These are phyloP conservation scores for Tricholoma matsutake DNA, from an alignment of 768 basidiomycete species.

Conservation along the genomic window DNA sequence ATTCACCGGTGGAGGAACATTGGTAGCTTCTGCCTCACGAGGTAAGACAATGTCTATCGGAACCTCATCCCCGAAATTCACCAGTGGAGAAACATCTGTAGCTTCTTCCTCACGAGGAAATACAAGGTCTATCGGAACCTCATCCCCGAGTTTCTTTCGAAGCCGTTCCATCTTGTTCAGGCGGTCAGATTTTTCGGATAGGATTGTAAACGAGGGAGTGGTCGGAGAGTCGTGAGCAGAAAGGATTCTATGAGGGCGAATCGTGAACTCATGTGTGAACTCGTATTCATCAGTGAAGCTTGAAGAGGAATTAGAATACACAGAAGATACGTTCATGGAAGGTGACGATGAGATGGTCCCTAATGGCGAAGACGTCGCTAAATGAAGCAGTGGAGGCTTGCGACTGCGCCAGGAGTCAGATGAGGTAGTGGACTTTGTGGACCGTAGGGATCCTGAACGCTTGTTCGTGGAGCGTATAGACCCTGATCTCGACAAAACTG, in stretches of 20 bases:
- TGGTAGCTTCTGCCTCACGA: not conserved
- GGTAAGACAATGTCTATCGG: constrained; percentile 63
- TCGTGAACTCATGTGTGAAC: constrained; percentile 16
- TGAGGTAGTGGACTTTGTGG: constrained; percentile 14
- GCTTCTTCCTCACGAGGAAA: constrained; percentile 36
- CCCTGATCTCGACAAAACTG: constrained; percentile 8
- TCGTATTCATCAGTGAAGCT: not conserved
- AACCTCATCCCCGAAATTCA: constrained; percentile 58
- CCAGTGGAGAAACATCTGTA: not conserved
- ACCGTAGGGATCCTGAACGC: constrained; percentile 6
- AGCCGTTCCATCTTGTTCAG: constrained; percentile 64
- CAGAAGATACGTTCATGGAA: constrained; percentile 12
- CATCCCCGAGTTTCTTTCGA: constrained; percentile 58
- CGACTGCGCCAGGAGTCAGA: constrained; percentile 8
- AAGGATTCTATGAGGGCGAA: constrained; percentile 19
- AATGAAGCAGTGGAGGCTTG: constrained; percentile 17
- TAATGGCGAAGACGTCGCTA: constrained; percentile 20
- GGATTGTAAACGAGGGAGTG: constrained; percentile 36
- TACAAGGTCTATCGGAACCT: constrained; percentile 58
- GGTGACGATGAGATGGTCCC: constrained; percentile 31
- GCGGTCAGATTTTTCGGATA: constrained; percentile 39
- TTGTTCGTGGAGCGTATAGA: constrained; percentile 19
- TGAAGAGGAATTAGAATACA: constrained; percentile 2
- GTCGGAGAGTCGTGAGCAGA: constrained; percentile 25
- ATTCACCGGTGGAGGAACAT: constrained; percentile 21